Evolutionary conservation across 140 eudicot genomes (phyloP).

Genomic region (Ambrosia hybrid): DNA sequence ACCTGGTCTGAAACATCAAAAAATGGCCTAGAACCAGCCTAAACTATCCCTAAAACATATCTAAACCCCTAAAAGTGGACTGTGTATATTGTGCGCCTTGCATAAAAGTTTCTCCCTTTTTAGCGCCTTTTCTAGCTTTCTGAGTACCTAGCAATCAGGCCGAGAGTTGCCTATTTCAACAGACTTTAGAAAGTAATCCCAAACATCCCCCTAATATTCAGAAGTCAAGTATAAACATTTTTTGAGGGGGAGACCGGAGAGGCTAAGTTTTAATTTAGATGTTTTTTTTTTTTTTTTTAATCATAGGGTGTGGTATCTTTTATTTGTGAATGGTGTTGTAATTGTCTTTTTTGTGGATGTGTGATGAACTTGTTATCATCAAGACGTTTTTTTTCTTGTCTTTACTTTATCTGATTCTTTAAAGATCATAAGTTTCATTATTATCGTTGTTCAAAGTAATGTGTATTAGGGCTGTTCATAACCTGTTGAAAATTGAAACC

Average conservation of each 20-base stretch:
- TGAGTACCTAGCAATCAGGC: no score
- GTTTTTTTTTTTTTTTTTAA: neutral
- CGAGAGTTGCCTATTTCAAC: neutral
- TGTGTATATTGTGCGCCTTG: no score
- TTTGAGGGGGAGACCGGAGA: no score
- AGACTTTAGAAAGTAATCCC: neutral
- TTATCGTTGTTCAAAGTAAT: neutral
- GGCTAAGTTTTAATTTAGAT: neutral
- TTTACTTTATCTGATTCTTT: neutral
- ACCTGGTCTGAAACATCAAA: no score
- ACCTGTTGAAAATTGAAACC: neutral
- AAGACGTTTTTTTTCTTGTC: neutral
- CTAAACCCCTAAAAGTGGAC: no score
- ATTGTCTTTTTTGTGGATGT: neutral
- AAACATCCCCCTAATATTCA: no score
- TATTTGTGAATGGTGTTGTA: neutral
- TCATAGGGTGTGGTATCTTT: neutral
- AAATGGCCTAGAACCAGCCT: no score
- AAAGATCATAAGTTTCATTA: neutral
- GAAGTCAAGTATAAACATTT: neutral
- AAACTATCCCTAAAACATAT: no score
- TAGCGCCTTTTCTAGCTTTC: no score
- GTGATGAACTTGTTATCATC: neutral
- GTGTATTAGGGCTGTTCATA: slow-evolving; percentile 4
- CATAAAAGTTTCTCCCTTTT: no score